These are phyloP conservation scores for Lachancea mirantina DNA, from an alignment of 805 yeast species.

Conservation along the genomic window DNA sequence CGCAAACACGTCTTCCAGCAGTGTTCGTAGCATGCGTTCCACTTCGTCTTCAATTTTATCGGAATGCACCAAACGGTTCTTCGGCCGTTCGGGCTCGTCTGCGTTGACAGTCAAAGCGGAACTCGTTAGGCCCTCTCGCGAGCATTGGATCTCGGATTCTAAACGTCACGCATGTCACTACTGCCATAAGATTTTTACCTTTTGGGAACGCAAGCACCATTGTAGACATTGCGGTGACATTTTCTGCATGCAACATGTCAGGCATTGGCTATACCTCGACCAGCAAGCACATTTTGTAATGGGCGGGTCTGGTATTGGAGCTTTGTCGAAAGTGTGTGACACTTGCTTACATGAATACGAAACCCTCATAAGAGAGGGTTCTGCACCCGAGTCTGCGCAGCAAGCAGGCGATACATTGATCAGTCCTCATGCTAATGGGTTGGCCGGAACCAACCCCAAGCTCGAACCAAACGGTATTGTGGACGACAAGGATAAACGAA, in stretches of 20 bases:
- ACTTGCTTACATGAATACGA: constrained; percentile 58
- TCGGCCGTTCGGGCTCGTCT: too few species aligned
- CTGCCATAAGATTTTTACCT: constrained; percentile 65
- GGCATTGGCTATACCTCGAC: constrained; percentile 48
- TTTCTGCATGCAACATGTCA: constrained; percentile 63
- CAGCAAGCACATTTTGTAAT: constrained; percentile 56
- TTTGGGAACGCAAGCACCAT: constrained; percentile 75
- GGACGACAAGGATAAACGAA: constrained; percentile 29
- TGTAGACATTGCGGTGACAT: constrained; percentile 82
- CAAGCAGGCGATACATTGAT: not conserved
- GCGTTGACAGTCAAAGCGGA: constrained; percentile 7
- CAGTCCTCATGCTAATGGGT: too few species aligned
- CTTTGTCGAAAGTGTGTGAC: constrained; percentile 61
- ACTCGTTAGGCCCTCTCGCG: constrained; percentile 40
- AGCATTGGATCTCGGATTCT: constrained; percentile 72
- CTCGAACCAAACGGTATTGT: constrained; percentile 1
- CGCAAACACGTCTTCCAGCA: constrained; percentile 22
- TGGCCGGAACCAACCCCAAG: constrained; percentile 1
- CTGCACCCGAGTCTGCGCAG: constrained; percentile 2
- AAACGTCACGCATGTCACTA: constrained; percentile 55
- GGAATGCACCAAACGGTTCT: constrained; percentile 8
- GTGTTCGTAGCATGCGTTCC: constrained; percentile 24
- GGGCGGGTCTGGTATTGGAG: constrained; percentile 54
- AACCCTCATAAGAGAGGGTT: constrained; percentile 33
- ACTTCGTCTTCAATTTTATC: constrained; percentile 15